Conservation (phyloP, 169 alveolate species). For the Neospora caninum region DNA sequence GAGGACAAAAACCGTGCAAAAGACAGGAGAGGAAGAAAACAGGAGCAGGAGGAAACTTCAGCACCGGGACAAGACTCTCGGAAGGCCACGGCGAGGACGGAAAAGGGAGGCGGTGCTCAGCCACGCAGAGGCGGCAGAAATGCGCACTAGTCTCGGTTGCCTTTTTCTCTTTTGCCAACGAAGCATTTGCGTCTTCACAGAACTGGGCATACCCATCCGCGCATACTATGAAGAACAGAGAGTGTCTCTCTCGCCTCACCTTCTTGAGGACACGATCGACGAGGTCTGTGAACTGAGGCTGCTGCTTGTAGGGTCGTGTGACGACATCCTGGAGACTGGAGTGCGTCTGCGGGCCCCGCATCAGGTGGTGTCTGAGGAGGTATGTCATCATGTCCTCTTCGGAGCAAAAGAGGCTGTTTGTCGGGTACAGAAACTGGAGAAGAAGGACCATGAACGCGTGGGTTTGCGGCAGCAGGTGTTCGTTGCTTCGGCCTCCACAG, state of each 20-base stretch:
- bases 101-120: no score
- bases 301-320: conserved; percentile 14
- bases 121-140: no score
- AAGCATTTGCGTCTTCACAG: no score
- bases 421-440: conserved; percentile 29
- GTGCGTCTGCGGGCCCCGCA: conserved; percentile 42
- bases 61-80: no score
- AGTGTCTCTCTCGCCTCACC: neutral
- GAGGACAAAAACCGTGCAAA: no score
- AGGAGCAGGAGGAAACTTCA: no score
- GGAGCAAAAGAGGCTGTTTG: neutral
- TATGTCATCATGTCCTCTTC: neutral
- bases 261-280: neutral
- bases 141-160: no score
- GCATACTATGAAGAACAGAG: no score
- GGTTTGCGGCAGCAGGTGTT: conserved; percentile 9
- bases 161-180: no score
- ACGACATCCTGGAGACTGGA: conserved; percentile 31
- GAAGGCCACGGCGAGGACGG: no score
- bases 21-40: no score
- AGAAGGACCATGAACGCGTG: conserved; percentile 33
- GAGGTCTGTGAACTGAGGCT: conserved; percentile 3
- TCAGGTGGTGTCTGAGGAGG: conserved; percentile 14
- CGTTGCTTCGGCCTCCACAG: neutral
- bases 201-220: no score